Conservation (phyloP, 1,284 basidiomycete genomes). For the Pholiota adiposa region DNA sequence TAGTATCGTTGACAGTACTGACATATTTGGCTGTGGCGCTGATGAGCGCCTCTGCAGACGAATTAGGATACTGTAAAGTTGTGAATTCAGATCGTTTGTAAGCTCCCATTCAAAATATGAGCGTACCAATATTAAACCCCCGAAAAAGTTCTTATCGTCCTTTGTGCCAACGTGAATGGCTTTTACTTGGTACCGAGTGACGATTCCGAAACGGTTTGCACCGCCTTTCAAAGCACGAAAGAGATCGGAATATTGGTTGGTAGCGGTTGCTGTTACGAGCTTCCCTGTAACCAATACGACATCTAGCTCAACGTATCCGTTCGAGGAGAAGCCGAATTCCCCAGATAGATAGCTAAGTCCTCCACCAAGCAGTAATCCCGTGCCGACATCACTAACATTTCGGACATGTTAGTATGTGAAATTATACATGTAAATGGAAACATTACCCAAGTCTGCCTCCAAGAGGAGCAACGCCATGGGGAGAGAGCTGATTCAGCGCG, state of each 20-base stretch:
- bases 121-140: constrained; percentile 38
- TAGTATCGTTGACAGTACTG: constrained; percentile 38
- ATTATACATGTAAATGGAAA: not conserved
- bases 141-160: constrained; percentile 40
- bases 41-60: constrained; percentile 37
- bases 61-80: constrained; percentile 34
- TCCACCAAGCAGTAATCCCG: constrained; percentile 44
- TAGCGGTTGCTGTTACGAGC: constrained; percentile 41
- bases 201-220: constrained; percentile 45
- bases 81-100: constrained; percentile 1
- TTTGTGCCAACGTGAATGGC: constrained; percentile 38
- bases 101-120: constrained; percentile 4
- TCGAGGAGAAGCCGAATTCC: constrained; percentile 40
- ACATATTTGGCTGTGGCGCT: constrained; percentile 41
- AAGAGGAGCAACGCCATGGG: constrained; percentile 38
- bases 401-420: not conserved
- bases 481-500: constrained; percentile 34
- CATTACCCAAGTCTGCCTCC: constrained; percentile 41
- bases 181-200: constrained; percentile 41
- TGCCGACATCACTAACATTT: constrained; percentile 41
- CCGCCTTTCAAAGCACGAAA: constrained; percentile 47
- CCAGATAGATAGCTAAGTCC: constrained; percentile 42
- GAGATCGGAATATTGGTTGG: constrained; percentile 41
- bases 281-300: constrained; percentile 43
- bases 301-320: constrained; percentile 37